These are phyloP conservation scores for Sarcodon sp. DNA, from an alignment of 768 basidiomycete species.

Conservation along the genomic window DNA sequence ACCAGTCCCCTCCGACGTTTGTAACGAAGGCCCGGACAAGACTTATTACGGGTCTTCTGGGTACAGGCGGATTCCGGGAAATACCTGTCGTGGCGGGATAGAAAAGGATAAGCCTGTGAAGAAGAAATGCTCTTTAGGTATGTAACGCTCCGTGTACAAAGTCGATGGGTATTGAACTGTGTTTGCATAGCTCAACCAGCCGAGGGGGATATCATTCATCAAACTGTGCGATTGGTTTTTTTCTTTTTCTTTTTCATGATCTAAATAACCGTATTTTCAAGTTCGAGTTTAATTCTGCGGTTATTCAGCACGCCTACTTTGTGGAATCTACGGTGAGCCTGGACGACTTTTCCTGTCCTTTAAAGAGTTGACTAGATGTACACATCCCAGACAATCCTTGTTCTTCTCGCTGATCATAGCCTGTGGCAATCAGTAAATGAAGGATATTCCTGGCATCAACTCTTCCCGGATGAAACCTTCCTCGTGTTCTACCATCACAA, in stretches of 20 bases:
- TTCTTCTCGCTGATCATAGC: conserved; percentile 60
- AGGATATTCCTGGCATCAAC: conserved; percentile 80
- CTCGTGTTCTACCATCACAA: conserved; percentile 81
- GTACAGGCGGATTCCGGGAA: conserved; percentile 84
- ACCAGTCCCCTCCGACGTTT: conserved; percentile 67
- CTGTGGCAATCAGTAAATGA: conserved; percentile 96
- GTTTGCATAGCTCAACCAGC: conserved; percentile 50
- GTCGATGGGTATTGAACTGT: neutral
- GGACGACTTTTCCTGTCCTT: neutral
- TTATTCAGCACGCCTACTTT: conserved; percentile 81
- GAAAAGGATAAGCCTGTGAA: conserved; percentile 55
- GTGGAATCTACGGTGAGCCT: conserved; percentile 50
- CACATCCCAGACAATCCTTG: conserved; percentile 56
- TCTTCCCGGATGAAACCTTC: conserved; percentile 49
- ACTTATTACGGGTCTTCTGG: conserved; percentile 84
- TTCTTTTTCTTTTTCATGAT: neutral
- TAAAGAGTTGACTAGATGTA: conserved; percentile 2
- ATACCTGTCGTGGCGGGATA: conserved; percentile 67
- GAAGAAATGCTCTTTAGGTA: conserved; percentile 75
- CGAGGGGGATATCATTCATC: conserved; percentile 69
- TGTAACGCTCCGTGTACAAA: conserved; percentile 2
- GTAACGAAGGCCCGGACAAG: conserved; percentile 35
- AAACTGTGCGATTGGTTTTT: conserved; percentile 37
- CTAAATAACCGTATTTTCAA: conserved; percentile 15
- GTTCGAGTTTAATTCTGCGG: conserved; percentile 52